Evolutionary conservation across 139 green algal genomes (phyloP), one percentile per base, ranked within the genome.

Genomic region (Pseudopediastrum boryanum): DNA sequence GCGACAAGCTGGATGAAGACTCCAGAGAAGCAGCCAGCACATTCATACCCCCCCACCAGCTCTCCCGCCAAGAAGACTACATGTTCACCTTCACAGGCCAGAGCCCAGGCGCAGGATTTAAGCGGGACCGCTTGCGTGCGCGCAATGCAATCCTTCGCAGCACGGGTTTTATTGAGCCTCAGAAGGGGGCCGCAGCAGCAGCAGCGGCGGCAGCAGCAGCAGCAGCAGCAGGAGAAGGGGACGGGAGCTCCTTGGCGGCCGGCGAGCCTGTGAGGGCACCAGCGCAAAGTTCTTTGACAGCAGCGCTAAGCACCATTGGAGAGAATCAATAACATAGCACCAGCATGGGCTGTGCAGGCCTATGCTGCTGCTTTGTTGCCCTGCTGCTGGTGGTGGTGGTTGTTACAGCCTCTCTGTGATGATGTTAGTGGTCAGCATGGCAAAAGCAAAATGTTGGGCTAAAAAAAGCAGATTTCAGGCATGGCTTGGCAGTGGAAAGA

Each of bases 61-160:
- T 87, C 2, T 73, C 65, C 6, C 71, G 62, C 10, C 58, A 78
- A 48, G 75, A 78, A 23, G 82, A 81, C 41, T 83, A 84, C 54
- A 77, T 58, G 43, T 81, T 81, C 52, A 81, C 59, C 70, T 69
- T 79, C 41, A 61, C 38, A 1, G 79, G 79, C 52, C 77, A 77
- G 31, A 79, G 63, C 19, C 82, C 82, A 10, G 67, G 54, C 54
- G 71, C 71, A 23, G 51, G 65, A 36, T 33, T 84, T 0, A 88
- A 85, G 61, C 80, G 80, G 10, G 84, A 88, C 44, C 61, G 80
- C 4, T 68, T 88, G 36, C 73, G 84, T 5, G 71, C 63, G 0
- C 78, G 84, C 54, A 88, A 88, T 43, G 80, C 84, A 38, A 85
- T 88, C 43, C 61, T 88, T 25, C 81, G 78, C 73, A 84, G 73